These are phyloP conservation scores for Alternaria metachromatica DNA, from an alignment of 2,329 filamentous ascomycete genomes.

Conservation along the genomic window DNA sequence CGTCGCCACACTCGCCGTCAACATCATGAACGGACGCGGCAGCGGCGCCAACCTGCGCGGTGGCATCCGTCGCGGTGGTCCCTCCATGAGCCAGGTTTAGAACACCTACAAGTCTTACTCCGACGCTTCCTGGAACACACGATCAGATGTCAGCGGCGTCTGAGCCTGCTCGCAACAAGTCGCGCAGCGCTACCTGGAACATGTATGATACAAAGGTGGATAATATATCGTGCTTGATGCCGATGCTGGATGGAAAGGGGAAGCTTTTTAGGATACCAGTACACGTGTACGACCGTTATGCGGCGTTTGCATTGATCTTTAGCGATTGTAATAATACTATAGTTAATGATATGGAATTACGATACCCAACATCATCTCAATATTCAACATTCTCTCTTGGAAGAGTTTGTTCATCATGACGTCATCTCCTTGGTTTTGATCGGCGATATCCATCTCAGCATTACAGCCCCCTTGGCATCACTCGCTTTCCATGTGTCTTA, in stretches of 20 bases:
- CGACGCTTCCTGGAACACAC: slow-evolving; percentile 36
- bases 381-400: rapidly evolving
- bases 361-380: background rate
- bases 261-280: slow-evolving; percentile 1
- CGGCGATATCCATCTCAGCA: background rate
- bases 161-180: background rate
- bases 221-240: slow-evolving; percentile 9
- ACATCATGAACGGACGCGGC: slow-evolving; percentile 62
- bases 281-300: slow-evolving; percentile 1
- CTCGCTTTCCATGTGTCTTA: background rate
- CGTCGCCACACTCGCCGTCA: slow-evolving; percentile 60
- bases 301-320: slow-evolving; percentile 9
- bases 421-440: background rate
- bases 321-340: slow-evolving; percentile 10
- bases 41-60: slow-evolving; percentile 54
- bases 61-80: slow-evolving; percentile 54
- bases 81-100: slow-evolving; percentile 64
- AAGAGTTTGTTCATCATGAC: background rate
- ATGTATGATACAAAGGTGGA: slow-evolving; percentile 10
- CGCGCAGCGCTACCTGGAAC: background rate
- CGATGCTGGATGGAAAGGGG: background rate
- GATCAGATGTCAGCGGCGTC: slow-evolving; percentile 20
- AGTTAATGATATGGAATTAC: slow-evolving; percentile 8
- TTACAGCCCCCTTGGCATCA: background rate
- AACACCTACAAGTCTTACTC: slow-evolving; percentile 31